Evolutionary conservation across 106 monocot species (phyloP).

Genomic region (Xerophyta viscosa): DNA sequence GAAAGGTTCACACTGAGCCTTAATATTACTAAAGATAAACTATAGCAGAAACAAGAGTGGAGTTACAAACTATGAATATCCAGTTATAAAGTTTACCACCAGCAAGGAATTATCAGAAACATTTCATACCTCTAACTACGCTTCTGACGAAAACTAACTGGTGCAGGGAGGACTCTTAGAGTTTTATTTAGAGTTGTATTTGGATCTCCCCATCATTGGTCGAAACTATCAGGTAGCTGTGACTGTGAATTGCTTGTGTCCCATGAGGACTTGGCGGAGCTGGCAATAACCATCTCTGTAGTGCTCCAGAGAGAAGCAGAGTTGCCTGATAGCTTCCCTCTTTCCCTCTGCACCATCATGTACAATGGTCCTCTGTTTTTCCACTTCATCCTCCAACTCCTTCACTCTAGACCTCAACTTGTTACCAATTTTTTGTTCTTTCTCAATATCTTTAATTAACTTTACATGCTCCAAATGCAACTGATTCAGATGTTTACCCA

Average conservation of each 20-base stretch:
- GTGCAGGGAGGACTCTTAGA: too few relatives aligned
- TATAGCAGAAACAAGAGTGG: too few relatives aligned
- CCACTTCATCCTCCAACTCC: conserved; percentile 55
- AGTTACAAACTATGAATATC: too few relatives aligned
- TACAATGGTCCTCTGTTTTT: conserved; percentile 37
- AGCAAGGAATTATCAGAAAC: too few relatives aligned
- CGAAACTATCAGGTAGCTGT: too few relatives aligned
- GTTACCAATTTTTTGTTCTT: conserved; percentile 8
- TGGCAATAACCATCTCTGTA: conserved; percentile 62
- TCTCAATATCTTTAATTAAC: conserved; percentile 30
- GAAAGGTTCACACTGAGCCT: too few relatives aligned
- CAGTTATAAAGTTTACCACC: too few relatives aligned
- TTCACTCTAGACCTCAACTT: conserved; percentile 18
- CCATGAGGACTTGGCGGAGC: conserved; percentile 51
- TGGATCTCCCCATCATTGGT: too few relatives aligned
- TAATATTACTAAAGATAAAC: too few relatives aligned
- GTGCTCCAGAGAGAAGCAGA: conserved; percentile 84
- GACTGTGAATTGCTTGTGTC: conserved; percentile 32
- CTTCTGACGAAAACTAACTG: too few relatives aligned
- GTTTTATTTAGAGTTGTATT: too few relatives aligned
- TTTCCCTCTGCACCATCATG: conserved; percentile 73
- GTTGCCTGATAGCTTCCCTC: conserved; percentile 91
- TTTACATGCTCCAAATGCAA: conserved; percentile 33
- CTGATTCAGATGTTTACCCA: conserved; percentile 28
- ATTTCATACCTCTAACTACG: too few relatives aligned